Conservation (phyloP, 345 rosid species). For the Acer saccharum region DNA sequence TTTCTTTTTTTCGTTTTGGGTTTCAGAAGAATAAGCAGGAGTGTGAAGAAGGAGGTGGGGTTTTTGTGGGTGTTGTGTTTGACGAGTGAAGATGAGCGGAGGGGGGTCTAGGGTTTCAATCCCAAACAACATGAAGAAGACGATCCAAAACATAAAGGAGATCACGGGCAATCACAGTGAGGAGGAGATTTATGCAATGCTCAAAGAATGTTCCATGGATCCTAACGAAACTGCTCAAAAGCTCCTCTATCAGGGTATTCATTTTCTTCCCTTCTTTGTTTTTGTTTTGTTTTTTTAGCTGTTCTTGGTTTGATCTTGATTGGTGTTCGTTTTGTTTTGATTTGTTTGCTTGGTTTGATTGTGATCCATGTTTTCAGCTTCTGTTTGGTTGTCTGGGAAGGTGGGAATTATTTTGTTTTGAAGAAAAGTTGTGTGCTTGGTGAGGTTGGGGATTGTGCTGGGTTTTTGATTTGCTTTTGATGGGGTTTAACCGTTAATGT, state of each 20-base stretch:
- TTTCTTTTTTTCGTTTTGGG: neutral
- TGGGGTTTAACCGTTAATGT: conserved; percentile 20
- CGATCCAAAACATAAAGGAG: conserved; percentile 79
- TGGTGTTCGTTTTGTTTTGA: conserved; percentile 11
- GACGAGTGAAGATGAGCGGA: conserved; percentile 64
- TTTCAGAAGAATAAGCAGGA: neutral
- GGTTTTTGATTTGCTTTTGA: conserved; percentile 26
- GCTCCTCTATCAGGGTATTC: conserved; percentile 68
- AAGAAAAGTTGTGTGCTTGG: neutral
- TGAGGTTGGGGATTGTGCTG: conserved; percentile 23
- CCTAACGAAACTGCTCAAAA: conserved; percentile 83
- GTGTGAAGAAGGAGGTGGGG: neutral
- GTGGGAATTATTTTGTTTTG: conserved; percentile 15
- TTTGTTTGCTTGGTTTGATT: neutral
- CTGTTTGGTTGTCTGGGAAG: conserved; percentile 14
- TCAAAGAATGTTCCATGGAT: conserved; percentile 88
- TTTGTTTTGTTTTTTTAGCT: conserved; percentile 9
- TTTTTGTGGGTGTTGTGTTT: conserved; percentile 14
- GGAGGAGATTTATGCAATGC: conserved; percentile 95
- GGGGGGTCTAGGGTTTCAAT: conserved; percentile 80
- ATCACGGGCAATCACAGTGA: conserved; percentile 77
- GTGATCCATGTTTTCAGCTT: conserved; percentile 21
- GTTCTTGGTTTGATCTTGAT: conserved; percentile 2
- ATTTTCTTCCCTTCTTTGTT: neutral
- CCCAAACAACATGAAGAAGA: conserved; percentile 54